Base-by-base conservation (phyloP, 2,329 filamentous ascomycete genomes). In the Hypoxylon sp. region DNA sequence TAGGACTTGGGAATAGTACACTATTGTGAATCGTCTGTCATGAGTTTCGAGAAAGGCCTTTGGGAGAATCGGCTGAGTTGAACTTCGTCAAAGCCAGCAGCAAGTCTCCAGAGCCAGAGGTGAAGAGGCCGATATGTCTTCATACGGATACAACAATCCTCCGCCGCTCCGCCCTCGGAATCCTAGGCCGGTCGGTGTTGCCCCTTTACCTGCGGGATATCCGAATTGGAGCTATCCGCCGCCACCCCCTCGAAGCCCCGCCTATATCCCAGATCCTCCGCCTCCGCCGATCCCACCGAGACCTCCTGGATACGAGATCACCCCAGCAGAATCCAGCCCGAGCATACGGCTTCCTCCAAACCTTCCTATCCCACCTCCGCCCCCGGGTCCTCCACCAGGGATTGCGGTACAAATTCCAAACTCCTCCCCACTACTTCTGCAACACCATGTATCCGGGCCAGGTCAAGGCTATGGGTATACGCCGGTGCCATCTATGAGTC, bases 101-200 rank as follows among this genome's bases (percentile, higher is more conserved):
- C 20, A 58, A 64, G 6, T 4, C 46, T 31, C n/a, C 13, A 35
- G 33, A 30, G 11, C 30, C 53, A 53, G 25, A 33, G 25, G 25
- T 17, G 33, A 63, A 56, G 7, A n/a, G 31, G 20, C n/a, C 37
- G 54, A 60, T 25, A 67, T 72, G 66, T 69, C 69, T 37, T 58
- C 55, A 22, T 42, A 50, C 22, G 66, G 53, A 33, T 53, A 53
- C 27, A 44, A 62, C 2, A 61, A 64, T 10, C 69, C 73, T 8
- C 69, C 71, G 13, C 72, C 67, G 58, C 69, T 73, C 8, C 74
- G 72, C 30, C 71, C 73, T 31, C 64, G 71, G 62, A 72, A 60
- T 35, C 72, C 68, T 33, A 70, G 64, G 42, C 70, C 65, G 37
- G 42, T 30, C 40, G 46, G 14, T 57, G 30, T 4, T 33, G 25